Evolutionary conservation across 768 basidiomycete species (phyloP).

Genomic region (Basidioascus undulatus): DNA sequence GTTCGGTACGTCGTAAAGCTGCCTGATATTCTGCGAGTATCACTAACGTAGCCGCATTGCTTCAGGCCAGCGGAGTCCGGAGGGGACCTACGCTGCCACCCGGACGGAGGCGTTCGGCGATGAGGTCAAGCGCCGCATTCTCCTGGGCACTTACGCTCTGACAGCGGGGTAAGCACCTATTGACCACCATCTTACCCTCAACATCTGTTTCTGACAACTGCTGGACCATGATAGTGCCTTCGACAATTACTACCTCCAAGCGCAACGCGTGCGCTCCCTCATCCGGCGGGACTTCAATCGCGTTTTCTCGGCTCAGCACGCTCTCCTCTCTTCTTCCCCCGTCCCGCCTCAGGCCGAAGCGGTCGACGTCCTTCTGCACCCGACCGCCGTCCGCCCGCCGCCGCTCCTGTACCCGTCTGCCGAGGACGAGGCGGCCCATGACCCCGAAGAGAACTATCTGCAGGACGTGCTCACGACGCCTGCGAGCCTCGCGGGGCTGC

Average conservation of each 20-base stretch:
- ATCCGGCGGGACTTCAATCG: conserved; percentile 48
- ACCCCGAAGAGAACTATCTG: conserved; percentile 37
- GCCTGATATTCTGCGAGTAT: too few species aligned
- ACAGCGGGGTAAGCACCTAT: conserved; percentile 50
- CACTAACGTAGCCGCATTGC: neutral
- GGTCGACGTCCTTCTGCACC: conserved; percentile 59
- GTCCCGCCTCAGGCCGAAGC: neutral
- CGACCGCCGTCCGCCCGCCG: conserved; percentile 57
- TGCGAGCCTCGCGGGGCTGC: conserved; percentile 69
- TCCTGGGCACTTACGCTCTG: conserved; percentile 76
- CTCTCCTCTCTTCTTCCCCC: conserved; percentile 22
- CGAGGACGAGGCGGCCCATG: conserved; percentile 4
- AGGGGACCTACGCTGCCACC: conserved; percentile 32
- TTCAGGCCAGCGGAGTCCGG: neutral
- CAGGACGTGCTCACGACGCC: conserved; percentile 85
- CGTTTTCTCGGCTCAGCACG: conserved; percentile 65
- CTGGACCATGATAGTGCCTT: conserved; percentile 41
- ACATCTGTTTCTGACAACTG: too few species aligned
- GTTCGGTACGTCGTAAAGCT: conserved; percentile 31
- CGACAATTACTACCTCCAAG: conserved; percentile 89
- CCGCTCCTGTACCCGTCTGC: conserved; percentile 33
- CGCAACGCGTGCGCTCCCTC: conserved; percentile 48
- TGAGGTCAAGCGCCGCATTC: conserved; percentile 65
- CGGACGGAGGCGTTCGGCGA: conserved; percentile 49
- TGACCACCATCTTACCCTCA: neutral